phyloP scores from a whole-genome alignment of 1,284 basidiomycete genomes.

The Tausonia pullulans region DNA sequence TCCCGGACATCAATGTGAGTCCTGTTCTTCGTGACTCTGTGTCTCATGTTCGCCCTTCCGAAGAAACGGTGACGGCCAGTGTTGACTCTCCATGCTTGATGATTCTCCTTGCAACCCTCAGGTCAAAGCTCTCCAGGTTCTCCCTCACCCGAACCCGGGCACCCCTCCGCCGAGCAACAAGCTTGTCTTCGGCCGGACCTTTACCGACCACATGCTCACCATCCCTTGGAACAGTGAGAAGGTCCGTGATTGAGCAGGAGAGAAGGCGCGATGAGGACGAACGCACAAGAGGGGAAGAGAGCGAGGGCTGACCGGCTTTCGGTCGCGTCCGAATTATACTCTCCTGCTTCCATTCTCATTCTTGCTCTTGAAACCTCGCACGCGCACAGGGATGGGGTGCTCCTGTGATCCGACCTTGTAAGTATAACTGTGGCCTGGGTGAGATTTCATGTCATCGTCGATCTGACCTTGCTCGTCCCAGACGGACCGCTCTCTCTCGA shows the following conservation, averaged over 20 bases:
- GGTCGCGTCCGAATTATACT: too few relatives aligned
- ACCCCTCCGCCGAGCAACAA: slow-evolving; percentile 17
- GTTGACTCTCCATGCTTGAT: background rate
- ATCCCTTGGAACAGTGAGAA: slow-evolving; percentile 48
- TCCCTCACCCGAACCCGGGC: slow-evolving; percentile 33
- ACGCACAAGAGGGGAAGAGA: too few relatives aligned
- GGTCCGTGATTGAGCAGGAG: too few relatives aligned
- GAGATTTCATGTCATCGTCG: background rate
- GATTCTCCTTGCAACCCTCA: background rate
- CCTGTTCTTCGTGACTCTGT: background rate
- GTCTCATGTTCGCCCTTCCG: background rate
- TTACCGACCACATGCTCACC: slow-evolving; percentile 70
- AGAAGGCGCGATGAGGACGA: too few relatives aligned
- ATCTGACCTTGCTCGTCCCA: background rate
- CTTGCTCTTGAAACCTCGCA: too few relatives aligned
- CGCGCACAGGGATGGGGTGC: slow-evolving; percentile 52
- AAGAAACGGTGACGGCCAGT: background rate
- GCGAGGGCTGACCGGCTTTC: too few relatives aligned
- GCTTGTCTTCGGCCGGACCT: slow-evolving; percentile 38
- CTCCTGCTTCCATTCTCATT: too few relatives aligned
- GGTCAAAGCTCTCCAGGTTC: slow-evolving; percentile 18
- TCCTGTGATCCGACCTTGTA: slow-evolving; percentile 65
- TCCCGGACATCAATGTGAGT: slow-evolving; percentile 15
- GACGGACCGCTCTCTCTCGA: slow-evolving; percentile 55
- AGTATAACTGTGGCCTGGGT: background rate